These are phyloP conservation scores for Colletotrichum tofieldiae DNA, from an alignment of 2,329 filamentous ascomycete genomes.

Conservation along the genomic window DNA sequence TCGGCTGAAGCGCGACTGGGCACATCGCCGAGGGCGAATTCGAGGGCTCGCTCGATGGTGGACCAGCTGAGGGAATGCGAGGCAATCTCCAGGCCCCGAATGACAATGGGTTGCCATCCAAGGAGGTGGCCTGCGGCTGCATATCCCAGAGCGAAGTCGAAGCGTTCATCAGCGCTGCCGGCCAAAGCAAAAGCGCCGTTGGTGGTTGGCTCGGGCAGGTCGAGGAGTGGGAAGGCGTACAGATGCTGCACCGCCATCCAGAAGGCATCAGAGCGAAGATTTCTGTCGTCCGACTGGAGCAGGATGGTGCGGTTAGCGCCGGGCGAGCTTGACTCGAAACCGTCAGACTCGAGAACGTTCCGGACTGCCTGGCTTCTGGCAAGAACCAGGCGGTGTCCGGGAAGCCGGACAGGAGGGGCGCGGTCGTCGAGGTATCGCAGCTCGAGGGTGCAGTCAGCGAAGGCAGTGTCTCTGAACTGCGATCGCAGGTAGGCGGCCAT, in stretches of 20 bases:
- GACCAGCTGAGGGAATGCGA: conserved; percentile 73
- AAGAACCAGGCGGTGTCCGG: conserved; percentile 70
- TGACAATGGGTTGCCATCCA: conserved; percentile 67
- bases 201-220: conserved; percentile 51
- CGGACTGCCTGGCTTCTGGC: conserved; percentile 64
- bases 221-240: conserved; percentile 69
- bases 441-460: conserved; percentile 64
- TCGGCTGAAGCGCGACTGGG: conserved; percentile 47
- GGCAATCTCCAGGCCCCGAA: conserved; percentile 73
- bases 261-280: conserved; percentile 70
- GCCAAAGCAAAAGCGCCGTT: conserved; percentile 53
- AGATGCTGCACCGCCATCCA: conserved; percentile 71
- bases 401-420: conserved; percentile 59
- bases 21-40: conserved; percentile 67
- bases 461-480: conserved; percentile 55
- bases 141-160: conserved; percentile 74
- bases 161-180: conserved; percentile 59
- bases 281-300: conserved; percentile 67
- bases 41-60: conserved; percentile 73
- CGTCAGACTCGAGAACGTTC: conserved; percentile 45
- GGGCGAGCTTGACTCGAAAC: conserved; percentile 44
- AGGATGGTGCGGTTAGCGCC: conserved; percentile 56
- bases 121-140: conserved; percentile 75
- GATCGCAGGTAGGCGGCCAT: conserved; percentile 58
- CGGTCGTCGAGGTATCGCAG: conserved; percentile 60